These are phyloP conservation scores for Stylosanthes scabra DNA, from an alignment of 331 rosid genomes.

Conservation along the genomic window DNA sequence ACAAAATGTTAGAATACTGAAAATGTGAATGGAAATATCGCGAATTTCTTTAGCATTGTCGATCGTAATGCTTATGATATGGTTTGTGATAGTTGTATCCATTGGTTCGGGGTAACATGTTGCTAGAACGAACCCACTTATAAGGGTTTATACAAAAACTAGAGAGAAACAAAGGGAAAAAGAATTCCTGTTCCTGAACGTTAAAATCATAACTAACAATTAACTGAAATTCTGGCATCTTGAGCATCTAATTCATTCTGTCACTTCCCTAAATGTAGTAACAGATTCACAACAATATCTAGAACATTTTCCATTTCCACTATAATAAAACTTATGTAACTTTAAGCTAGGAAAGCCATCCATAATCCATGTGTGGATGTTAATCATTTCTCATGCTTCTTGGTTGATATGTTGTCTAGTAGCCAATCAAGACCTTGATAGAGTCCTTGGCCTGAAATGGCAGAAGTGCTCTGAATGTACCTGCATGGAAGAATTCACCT, in stretches of 20 bases:
- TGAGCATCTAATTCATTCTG: neutral
- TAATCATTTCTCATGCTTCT: neutral
- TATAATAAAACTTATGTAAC: neutral
- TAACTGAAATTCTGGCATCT: neutral
- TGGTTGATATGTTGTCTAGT: slow-evolving; percentile 21
- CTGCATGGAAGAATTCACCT: slow-evolving; percentile 8
- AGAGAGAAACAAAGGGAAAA: neutral
- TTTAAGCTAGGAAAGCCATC: neutral
- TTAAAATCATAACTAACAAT: neutral
- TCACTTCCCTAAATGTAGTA: neutral
- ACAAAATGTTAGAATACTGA: slow-evolving; percentile 11
- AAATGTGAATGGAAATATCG: slow-evolving; percentile 32
- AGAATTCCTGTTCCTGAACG: neutral
- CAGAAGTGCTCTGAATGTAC: slow-evolving; percentile 48
- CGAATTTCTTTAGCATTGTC: slow-evolving; percentile 11
- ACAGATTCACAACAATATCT: neutral
- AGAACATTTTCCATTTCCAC: neutral
- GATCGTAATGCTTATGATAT: neutral
- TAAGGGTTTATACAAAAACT: neutral
- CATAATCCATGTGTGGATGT: neutral
- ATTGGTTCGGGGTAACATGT: neutral
- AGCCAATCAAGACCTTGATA: slow-evolving; percentile 56
- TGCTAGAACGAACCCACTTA: neutral
- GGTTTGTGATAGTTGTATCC: slow-evolving; percentile 5
- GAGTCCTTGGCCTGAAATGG: slow-evolving; percentile 51